Conservation (phyloP, 768 basidiomycete genomes). For the Crepidotus variabilis region DNA sequence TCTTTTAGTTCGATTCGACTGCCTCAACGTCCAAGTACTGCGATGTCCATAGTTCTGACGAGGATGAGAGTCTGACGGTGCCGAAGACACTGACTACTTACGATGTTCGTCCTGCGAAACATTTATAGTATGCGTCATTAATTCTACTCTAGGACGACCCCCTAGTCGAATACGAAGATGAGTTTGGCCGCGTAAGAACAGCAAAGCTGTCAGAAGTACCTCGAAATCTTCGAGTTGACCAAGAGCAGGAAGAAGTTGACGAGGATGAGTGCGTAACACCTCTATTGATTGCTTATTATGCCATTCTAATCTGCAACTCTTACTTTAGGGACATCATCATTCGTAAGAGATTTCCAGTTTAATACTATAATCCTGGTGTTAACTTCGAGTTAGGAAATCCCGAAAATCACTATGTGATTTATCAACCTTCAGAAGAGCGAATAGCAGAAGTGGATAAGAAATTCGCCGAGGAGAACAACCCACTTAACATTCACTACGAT, state of each 20-base stretch:
- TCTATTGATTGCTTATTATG: background rate
- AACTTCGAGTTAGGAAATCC: slow-evolving; percentile 59
- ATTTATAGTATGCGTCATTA: background rate
- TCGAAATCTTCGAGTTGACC: slow-evolving; percentile 48
- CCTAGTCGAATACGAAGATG: slow-evolving; percentile 81
- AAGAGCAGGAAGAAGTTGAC: slow-evolving; percentile 43
- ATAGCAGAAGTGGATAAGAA: slow-evolving; percentile 71
- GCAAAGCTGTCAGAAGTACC: slow-evolving; percentile 75
- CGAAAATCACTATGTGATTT: slow-evolving; percentile 82
- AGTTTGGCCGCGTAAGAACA: slow-evolving; percentile 76
- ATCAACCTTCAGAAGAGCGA: slow-evolving; percentile 79
- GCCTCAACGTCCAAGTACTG: slow-evolving; percentile 37
- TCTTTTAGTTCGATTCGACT: slow-evolving; percentile 51
- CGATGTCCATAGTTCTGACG: slow-evolving; percentile 71
- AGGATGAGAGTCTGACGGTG: slow-evolving; percentile 71
- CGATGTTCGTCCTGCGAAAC: slow-evolving; percentile 27
- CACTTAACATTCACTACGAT: slow-evolving; percentile 78
- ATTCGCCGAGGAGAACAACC: slow-evolving; percentile 67
- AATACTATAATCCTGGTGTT: background rate
- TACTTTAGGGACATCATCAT: slow-evolving; percentile 53
- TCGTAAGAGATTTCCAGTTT: slow-evolving; percentile 30
- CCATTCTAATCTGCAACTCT: background rate
- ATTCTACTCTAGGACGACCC: slow-evolving; percentile 56
- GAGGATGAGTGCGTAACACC: slow-evolving; percentile 52
- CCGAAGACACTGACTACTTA: slow-evolving; percentile 41